phyloP scores from a whole-genome alignment of 2,329 filamentous ascomycete species.

The Rhinocladiella mackenziei region DNA sequence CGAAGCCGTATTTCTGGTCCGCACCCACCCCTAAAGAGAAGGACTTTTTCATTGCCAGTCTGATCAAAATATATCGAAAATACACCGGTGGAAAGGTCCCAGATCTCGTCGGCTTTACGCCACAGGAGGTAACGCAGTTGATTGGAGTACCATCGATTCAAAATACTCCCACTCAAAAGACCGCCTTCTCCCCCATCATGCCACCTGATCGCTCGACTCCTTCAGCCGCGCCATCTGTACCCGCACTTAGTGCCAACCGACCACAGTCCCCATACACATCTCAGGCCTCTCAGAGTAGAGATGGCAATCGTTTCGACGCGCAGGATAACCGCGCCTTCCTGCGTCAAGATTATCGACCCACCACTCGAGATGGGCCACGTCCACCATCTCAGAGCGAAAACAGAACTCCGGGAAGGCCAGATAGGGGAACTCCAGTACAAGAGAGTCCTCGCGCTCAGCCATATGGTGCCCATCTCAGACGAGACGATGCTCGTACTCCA shows the following conservation, averaged over 20 bases:
- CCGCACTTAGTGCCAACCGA: slow-evolving; percentile 13
- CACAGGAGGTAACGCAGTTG: slow-evolving; percentile 71
- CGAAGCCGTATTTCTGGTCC: slow-evolving; percentile 97
- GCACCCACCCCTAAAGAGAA: slow-evolving; percentile 92
- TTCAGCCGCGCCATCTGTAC: slow-evolving; percentile 17
- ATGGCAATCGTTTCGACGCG: slow-evolving; percentile 11
- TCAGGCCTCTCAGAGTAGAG: slow-evolving; percentile 18
- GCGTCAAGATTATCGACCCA: slow-evolving; percentile 16
- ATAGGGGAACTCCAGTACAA: slow-evolving; percentile 3
- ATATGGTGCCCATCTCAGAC: slow-evolving; percentile 11
- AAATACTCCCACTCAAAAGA: slow-evolving; percentile 26
- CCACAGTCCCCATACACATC: slow-evolving; percentile 24
- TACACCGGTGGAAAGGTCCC: slow-evolving; percentile 86
- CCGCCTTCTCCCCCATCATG: slow-evolving; percentile 29
- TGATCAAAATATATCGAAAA: slow-evolving; percentile 94
- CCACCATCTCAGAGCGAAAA: slow-evolving; percentile 17
- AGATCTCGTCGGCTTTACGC: slow-evolving; percentile 76
- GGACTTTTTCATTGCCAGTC: slow-evolving; percentile 94
- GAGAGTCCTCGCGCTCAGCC: slow-evolving; percentile 17
- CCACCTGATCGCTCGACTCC: slow-evolving; percentile 18
- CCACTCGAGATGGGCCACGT: slow-evolving; percentile 14
- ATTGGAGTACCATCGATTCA: slow-evolving; percentile 48
- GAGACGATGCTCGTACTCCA: slow-evolving; percentile 16
- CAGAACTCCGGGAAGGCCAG: slow-evolving; percentile 11
- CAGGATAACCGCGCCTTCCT: slow-evolving; percentile 15